Conservation (phyloP, 2,329 filamentous ascomycete species). For the Ophiostoma quercus region DNA sequence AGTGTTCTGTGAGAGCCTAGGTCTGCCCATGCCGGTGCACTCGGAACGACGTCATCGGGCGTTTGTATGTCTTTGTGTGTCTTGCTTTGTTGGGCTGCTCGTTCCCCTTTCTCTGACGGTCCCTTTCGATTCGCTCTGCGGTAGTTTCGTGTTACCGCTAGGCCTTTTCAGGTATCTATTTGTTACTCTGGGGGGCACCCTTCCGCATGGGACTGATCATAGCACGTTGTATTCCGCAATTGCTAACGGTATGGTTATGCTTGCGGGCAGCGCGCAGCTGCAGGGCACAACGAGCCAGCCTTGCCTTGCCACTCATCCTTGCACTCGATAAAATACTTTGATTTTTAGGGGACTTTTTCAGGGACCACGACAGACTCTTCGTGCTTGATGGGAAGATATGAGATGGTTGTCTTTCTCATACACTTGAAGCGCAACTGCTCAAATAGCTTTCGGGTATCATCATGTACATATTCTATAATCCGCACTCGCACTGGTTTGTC, state of each 20-base stretch:
- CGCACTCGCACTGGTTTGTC: background rate
- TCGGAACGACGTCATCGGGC: slow-evolving; percentile 24
- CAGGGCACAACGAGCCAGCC: background rate
- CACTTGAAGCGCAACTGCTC: too few relatives aligned
- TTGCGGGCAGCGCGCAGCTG: background rate
- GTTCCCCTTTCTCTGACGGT: background rate
- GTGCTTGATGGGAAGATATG: too few relatives aligned
- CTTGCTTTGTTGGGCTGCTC: background rate
- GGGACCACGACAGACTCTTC: too few relatives aligned
- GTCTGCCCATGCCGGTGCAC: background rate
- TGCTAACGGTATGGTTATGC: background rate
- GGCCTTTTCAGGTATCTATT: background rate
- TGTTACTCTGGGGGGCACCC: background rate
- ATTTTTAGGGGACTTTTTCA: too few relatives aligned
- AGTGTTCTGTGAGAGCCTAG: background rate
- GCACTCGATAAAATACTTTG: background rate
- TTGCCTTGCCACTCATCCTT: background rate
- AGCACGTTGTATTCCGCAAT: slow-evolving; percentile 5
- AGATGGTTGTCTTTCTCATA: too few relatives aligned
- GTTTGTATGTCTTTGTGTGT: background rate
- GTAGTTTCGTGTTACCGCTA: background rate
- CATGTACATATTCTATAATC: background rate
- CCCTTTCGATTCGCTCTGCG: background rate
- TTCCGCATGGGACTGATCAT: background rate
- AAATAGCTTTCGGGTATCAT: too few relatives aligned